These are phyloP conservation scores for Schizochytrium sp. DNA, from an alignment of 108 stramenopile species.

Conservation along the genomic window DNA sequence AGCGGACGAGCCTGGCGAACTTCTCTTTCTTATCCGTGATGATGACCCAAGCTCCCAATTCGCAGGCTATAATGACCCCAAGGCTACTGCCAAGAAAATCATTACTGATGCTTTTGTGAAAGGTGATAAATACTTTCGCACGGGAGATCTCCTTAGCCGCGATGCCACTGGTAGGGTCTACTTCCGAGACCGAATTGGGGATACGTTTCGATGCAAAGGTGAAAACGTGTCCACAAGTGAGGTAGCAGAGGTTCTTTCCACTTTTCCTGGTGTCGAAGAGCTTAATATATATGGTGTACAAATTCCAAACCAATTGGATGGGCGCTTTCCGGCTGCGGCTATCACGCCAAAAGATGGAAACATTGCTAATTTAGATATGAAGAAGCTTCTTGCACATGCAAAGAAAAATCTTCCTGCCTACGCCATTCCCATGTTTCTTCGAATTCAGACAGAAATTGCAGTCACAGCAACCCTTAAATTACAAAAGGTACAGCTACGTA, in stretches of 20 bases:
- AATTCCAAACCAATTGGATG: conserved; percentile 70
- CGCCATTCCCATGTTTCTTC: conserved; percentile 70
- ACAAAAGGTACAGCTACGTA: conserved; percentile 69
- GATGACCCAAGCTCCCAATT: conserved; percentile 68
- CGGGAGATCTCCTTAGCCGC: conserved; percentile 72
- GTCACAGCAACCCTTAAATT: conserved; percentile 74
- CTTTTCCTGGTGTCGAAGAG: conserved; percentile 67
- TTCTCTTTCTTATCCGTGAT: conserved; percentile 71
- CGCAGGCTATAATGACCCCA: conserved; percentile 73
- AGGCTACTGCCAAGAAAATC: conserved; percentile 73
- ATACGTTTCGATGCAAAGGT: conserved; percentile 81
- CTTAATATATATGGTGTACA: conserved; percentile 72
- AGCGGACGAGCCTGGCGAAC: conserved; percentile 71
- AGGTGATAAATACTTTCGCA: conserved; percentile 74
- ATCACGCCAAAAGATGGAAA: conserved; percentile 13
- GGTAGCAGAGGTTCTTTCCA: conserved; percentile 70
- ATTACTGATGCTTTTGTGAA: conserved; percentile 67
- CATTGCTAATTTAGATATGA: not conserved
- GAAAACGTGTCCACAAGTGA: conserved; percentile 78
- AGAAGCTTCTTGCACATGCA: conserved; percentile 11
- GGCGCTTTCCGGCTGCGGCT: conserved; percentile 65
- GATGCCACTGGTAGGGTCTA: conserved; percentile 72
- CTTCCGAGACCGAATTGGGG: conserved; percentile 77
- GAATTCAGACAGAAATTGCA: conserved; percentile 63
- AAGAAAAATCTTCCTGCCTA: conserved; percentile 64